phyloP scores from a whole-genome alignment of 306 rosid species.

The Ceratonia siliqua region DNA sequence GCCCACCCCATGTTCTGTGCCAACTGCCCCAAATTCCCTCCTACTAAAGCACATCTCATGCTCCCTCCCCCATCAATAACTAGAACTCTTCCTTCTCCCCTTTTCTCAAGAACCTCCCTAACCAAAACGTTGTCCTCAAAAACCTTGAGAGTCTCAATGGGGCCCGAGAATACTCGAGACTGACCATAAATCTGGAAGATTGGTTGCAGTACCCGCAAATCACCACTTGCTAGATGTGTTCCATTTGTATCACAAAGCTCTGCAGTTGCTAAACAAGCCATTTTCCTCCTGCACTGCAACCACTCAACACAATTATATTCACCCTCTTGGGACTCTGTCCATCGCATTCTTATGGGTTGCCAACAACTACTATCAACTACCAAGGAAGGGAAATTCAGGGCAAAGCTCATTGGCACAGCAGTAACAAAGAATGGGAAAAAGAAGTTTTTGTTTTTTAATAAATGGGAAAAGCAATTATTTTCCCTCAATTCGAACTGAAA shows the following conservation, averaged over 20 bases:
- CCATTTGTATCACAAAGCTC: slow-evolving; percentile 49
- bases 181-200: slow-evolving; percentile 59
- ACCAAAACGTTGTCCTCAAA: slow-evolving; percentile 79
- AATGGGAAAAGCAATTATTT: too few species aligned
- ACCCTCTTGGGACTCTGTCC: too few species aligned
- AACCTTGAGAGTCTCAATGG: slow-evolving; percentile 61
- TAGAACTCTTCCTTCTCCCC: slow-evolving; percentile 61
- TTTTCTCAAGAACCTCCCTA: slow-evolving; percentile 58
- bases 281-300: slow-evolving; percentile 26
- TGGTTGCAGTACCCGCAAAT: slow-evolving; percentile 50
- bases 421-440: too few species aligned
- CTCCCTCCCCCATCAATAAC: slow-evolving; percentile 55
- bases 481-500: too few species aligned
- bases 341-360: too few species aligned
- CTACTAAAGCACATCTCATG: slow-evolving; percentile 49
- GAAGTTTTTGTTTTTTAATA: too few species aligned
- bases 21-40: slow-evolving; percentile 48
- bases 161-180: slow-evolving; percentile 55
- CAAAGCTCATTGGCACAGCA: too few species aligned
- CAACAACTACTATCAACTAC: too few species aligned
- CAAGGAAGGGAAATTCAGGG: too few species aligned
- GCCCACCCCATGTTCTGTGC: slow-evolving; percentile 65
- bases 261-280: slow-evolving; percentile 43
- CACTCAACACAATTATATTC: neutral
- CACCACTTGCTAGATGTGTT: slow-evolving; percentile 35